Base-by-base conservation (phyloP, 768 basidiomycete species). In the Suillus hirtellus region DNA sequence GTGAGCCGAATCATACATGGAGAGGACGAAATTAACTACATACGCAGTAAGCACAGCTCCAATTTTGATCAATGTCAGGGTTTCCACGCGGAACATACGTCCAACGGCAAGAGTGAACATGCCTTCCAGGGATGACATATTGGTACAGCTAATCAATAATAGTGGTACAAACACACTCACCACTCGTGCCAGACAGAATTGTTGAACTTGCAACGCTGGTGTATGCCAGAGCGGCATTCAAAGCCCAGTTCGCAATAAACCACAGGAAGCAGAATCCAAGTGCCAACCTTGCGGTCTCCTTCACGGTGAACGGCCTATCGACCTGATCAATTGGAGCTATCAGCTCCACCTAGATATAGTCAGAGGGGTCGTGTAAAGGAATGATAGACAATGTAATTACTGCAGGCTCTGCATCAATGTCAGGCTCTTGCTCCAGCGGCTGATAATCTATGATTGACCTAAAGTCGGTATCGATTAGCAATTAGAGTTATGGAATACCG, bases 181-280 rank as follows among this genome's bases (percentile, higher is more conserved):
- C 95, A 67, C 93, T 95, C 81, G 88, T 96, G 70, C 89, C 88
- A 2, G 92, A 90, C 59, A 97, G 76, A 43, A 98, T 89, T 4
- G 96, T 97, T 21, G 93, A 87, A 73, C 94, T 96, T 2, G 93
- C 93, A n/a, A 98, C 96, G 69, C 89, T 94, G 1, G 96, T 99
- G 72, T 89, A 91, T 37, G 85, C 88, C 52, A 99, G 81, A 21
- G 91, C 82, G 1, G 88, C 89, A 72, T 96, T 97, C 37, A 96
- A 78, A 12, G 87, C 75, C 93, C 95, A 99, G 71, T 99, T 99
- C 14, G 96, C 96, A 43, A 88, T 79, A 70, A 99, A 97, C 94
- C 96, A 99, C 42, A 96, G 79, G 63, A 92, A 82, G 73, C 90
- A 94, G 75, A 98, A 99, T 59, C 82, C 76, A 6, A 86, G 78